Evolutionary conservation across 2,329 filamentous ascomycete genomes (phyloP), one percentile per base, ranked within the genome.

Genomic region (Ceratocystis variospora): DNA sequence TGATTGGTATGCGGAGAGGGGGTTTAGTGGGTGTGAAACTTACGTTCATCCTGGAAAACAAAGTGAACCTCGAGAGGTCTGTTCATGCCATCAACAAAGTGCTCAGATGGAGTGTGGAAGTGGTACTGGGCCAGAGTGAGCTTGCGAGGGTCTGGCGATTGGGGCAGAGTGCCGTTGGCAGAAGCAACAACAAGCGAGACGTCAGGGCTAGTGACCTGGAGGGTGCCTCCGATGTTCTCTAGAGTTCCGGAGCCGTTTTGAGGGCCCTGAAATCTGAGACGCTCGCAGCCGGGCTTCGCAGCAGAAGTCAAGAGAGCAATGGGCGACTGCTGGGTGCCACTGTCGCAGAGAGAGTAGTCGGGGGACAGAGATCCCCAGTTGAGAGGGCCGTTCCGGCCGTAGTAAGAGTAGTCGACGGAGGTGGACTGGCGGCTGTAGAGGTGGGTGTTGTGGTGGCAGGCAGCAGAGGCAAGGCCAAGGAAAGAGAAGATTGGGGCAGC

Each of bases 61-160:
- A 78, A 76, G 70, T 78, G 77, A 31, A 76, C 73, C 69, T 78
- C 77, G 68, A 76, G 70, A 15, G 76, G 74, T 66, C 72, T 77
- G 70, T 74, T 71, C 68, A 75, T 74, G 6, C 77, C 72, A 71
- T 77, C 69, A 71, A 84, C 74, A 61, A 79, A 77, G 70, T 86
- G 83, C 75, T 86, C 83, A 55, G 80, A 81, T 0, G 83, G 82
- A 0, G 81, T 80, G 71, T 85, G 83, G 74, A 85, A 82, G 73
- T 85, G 83, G 74, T 84, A 84, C 70, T 85, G 82, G 61, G 73
- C 74, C 15, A 84, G 74, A 0, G 69, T 71, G 72, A 79, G 83
- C 17, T 74, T 71, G 17, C 72, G 72, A 37, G 74, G 75, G 1
- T 70, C 73, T 31, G 77, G 75, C 25, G 79, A 72, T 5, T 19